Percentiles rank a stretch among this genome's conserved stretches.
phyloP scores from a whole-genome alignment of 2,329 filamentous ascomycete species.

The Talaromyces marneffei region DNA sequence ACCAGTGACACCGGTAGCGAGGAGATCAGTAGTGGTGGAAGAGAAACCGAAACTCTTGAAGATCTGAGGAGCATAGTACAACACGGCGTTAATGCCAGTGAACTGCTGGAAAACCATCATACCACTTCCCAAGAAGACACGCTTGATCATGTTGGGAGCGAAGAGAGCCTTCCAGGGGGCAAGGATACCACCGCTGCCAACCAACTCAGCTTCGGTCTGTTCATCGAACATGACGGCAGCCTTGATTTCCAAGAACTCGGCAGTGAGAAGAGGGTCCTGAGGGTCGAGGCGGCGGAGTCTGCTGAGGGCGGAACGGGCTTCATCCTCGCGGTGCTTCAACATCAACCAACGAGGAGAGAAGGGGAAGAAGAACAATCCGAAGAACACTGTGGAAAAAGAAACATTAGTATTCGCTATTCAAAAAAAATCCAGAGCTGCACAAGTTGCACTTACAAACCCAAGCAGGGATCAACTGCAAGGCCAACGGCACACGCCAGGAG shows the following conservation, averaged over 20 bases:
- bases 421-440: too few relatives aligned
- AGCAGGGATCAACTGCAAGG: slow-evolving; percentile 41
- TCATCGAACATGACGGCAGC: slow-evolving; percentile 70
- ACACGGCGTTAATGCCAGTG: slow-evolving; percentile 40
- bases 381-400: slow-evolving; percentile 22
- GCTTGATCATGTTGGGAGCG: slow-evolving; percentile 56
- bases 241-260: slow-evolving; percentile 73
- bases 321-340: slow-evolving; percentile 42
- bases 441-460: slow-evolving; percentile 13
- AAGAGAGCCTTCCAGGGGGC: slow-evolving; percentile 57
- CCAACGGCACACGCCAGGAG: slow-evolving; percentile 43
- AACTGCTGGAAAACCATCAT: slow-evolving; percentile 23
- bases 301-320: slow-evolving; percentile 21
- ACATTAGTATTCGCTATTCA: neutral
- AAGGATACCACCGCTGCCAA: slow-evolving; percentile 56
- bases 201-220: slow-evolving; percentile 34
- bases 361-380: slow-evolving; percentile 44
- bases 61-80: slow-evolving; percentile 26
- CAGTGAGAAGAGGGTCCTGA: slow-evolving; percentile 40
- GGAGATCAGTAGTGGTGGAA: slow-evolving; percentile 22
- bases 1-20: slow-evolving; percentile 27
- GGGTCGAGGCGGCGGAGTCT: slow-evolving; percentile 13
- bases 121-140: slow-evolving; percentile 47
- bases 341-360: slow-evolving; percentile 53
- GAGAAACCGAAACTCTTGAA: slow-evolving; percentile 23